Base-by-base conservation (phyloP, 306 rosid genomes). In the Medicago ruthenica region DNA sequence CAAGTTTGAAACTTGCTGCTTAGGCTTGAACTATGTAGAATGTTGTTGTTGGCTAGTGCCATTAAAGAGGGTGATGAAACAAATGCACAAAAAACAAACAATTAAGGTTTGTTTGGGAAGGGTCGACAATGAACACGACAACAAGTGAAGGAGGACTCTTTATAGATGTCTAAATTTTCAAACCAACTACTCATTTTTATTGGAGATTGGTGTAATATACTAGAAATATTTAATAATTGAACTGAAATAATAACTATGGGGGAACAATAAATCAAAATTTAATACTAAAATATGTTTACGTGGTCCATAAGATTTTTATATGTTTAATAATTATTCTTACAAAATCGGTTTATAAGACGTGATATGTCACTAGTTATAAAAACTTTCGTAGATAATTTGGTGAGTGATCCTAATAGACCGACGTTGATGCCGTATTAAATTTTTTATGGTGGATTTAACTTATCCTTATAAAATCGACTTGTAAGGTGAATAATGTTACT, bases 1-100 rank as follows among this genome's bases (percentile, higher is more conserved):
- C 40, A 79, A 79, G 73, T n/a, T 53, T 79, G 82, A 53, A 71
- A 58, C 73, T 71, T 78, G 42, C 9, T 78, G 41, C 60, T 74
- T 45, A 48, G 54, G 80, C 27, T 62, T 45, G 86, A 72, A 15
- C 69, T 74, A 58, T 47, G 74, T 9, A 80, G 71, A 65, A 86
- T 78, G 69, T 74, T 81, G 58, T 82, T 84, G 47, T 83, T 81
- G 79, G 81, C 75, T 14, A 85, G 86, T 69, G 89, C 87, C 96
- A 89, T 89, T 70, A 27, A 41, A 57, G 59, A 54, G 48, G 58
- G 44, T 6, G 80, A 68, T 44, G 50, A 45, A 55, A 39, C 22
- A 76, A 58, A 20, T 45, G 27, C 31, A 36, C 0, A 16, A 39
- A 41, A 37, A 10, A 65, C 54, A 50, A 42, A 5, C n/a, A 69